Percentiles rank a stretch among this genome's conserved stretches.
Evolutionary conservation across 1,284 basidiomycete species (phyloP).

Genomic region (Puccinia polysora): DNA sequence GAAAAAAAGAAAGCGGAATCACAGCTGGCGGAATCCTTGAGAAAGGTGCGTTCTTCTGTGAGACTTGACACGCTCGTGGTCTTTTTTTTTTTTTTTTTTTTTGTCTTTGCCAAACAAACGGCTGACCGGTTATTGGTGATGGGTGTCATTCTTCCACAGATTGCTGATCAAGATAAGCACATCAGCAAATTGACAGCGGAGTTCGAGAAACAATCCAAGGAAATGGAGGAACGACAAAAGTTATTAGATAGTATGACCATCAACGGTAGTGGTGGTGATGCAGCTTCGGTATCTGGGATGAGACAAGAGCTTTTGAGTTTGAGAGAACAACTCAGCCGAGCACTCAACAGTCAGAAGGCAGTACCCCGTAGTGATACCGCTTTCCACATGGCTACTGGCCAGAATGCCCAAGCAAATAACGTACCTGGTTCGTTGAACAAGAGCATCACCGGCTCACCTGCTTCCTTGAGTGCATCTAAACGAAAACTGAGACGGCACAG

Average conservation of each 20-base stretch:
- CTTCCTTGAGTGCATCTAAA: slow-evolving; percentile 48
- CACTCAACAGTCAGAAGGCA: slow-evolving; percentile 71
- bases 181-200: slow-evolving; percentile 78
- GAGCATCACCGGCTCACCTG: slow-evolving; percentile 50
- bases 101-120: background rate
- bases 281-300: slow-evolving; percentile 70
- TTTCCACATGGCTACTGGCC: slow-evolving; percentile 60
- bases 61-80: too few species aligned
- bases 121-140: background rate
- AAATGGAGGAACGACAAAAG: slow-evolving; percentile 75
- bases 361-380: slow-evolving; percentile 61
- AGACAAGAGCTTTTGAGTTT: slow-evolving; percentile 85
- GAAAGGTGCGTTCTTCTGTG: too few species aligned
- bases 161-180: slow-evolving; percentile 74
- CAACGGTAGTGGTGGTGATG: slow-evolving; percentile 51
- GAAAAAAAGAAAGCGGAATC: slow-evolving; percentile 77
- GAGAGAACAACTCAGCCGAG: slow-evolving; percentile 90
- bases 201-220: slow-evolving; percentile 66
- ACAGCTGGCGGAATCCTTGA: slow-evolving; percentile 70
- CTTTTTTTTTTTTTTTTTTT: background rate
- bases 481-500: slow-evolving; percentile 69
- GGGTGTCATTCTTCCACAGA: slow-evolving; percentile 48
- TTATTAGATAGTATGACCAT: slow-evolving; percentile 54
- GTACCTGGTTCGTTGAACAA: slow-evolving; percentile 50
- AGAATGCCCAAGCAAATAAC: slow-evolving; percentile 55